These are phyloP conservation scores for Trichoderma erinaceum DNA, from an alignment of 495 filamentous ascomycete genomes.

Conservation along the genomic window DNA sequence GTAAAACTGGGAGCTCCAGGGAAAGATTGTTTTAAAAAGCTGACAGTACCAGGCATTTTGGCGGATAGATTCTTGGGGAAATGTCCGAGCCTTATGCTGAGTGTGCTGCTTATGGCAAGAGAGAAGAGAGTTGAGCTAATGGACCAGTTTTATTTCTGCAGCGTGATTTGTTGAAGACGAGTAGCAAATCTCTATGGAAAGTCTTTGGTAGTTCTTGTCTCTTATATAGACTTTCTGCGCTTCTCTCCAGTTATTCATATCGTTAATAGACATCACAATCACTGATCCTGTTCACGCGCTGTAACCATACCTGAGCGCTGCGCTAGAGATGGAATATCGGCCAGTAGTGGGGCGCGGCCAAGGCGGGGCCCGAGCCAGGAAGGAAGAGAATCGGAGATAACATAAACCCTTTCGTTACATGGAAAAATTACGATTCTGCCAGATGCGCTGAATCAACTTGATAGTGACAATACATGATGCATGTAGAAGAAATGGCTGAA, in stretches of 20 bases:
- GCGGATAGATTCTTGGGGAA: neutral
- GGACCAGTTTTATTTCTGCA: too few relatives aligned
- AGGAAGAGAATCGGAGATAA: neutral
- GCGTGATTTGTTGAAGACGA: too few relatives aligned
- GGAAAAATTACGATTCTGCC: too few relatives aligned
- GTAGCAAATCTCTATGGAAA: too few relatives aligned
- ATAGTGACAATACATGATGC: too few relatives aligned
- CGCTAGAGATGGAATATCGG: neutral
- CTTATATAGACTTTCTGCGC: too few relatives aligned
- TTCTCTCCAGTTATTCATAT: neutral
- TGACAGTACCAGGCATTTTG: neutral
- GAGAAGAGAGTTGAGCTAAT: neutral
- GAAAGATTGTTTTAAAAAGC: conserved; percentile 3
- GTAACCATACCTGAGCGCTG: neutral
- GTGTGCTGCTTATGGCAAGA: neutral
- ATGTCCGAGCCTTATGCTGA: neutral
- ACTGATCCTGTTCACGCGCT: neutral
- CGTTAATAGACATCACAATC: neutral
- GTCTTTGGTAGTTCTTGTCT: too few relatives aligned
- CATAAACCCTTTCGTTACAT: too few relatives aligned
- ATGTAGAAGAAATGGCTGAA: too few relatives aligned
- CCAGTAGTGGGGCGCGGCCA: neutral
- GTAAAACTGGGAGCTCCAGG: conserved; percentile 27
- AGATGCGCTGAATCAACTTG: too few relatives aligned
- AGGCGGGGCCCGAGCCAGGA: neutral